phyloP scores from a whole-genome alignment of 176 grass and related monocot species.

The Alloteropsis semialata region DNA sequence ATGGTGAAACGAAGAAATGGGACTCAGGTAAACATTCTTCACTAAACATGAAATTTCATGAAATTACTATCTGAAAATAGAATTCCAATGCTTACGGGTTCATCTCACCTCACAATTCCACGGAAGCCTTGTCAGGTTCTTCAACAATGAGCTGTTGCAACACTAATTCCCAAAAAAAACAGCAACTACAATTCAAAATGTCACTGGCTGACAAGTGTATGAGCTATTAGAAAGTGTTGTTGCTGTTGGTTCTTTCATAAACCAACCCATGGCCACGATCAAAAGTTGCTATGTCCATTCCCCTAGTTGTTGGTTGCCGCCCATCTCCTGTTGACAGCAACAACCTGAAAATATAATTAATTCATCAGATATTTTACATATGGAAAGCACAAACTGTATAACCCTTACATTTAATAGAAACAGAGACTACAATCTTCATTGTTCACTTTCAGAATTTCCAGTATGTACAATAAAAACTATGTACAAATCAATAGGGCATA shows the following conservation, averaged over 20 bases:
- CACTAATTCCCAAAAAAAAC: slow-evolving; percentile 15
- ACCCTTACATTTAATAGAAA: neutral
- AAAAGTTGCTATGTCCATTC: slow-evolving; percentile 23
- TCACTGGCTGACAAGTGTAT: neutral
- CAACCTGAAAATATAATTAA: too few relatives aligned
- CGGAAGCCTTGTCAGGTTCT: neutral
- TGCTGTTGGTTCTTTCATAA: slow-evolving; percentile 17
- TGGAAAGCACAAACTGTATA: neutral
- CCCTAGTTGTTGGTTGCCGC: neutral
- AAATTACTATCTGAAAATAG: too few relatives aligned
- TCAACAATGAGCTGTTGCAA: slow-evolving; percentile 15
- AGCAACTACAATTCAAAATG: slow-evolving; percentile 23
- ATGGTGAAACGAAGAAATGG: too few relatives aligned
- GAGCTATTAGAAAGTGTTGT: neutral
- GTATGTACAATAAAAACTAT: neutral
- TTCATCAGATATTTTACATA: neutral
- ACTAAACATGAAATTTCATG: too few relatives aligned
- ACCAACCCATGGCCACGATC: neutral
- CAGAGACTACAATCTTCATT: neutral
- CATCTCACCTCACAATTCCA: neutral
- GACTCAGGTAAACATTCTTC: too few relatives aligned
- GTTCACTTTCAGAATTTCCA: neutral
- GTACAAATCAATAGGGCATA: neutral
- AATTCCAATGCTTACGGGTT: too few relatives aligned
- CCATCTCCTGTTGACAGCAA: too few relatives aligned